Evolutionary conservation across 495 filamentous ascomycete genomes (phyloP), one percentile per base, ranked within the genome.

Genomic region (Penicillium silybi): DNA sequence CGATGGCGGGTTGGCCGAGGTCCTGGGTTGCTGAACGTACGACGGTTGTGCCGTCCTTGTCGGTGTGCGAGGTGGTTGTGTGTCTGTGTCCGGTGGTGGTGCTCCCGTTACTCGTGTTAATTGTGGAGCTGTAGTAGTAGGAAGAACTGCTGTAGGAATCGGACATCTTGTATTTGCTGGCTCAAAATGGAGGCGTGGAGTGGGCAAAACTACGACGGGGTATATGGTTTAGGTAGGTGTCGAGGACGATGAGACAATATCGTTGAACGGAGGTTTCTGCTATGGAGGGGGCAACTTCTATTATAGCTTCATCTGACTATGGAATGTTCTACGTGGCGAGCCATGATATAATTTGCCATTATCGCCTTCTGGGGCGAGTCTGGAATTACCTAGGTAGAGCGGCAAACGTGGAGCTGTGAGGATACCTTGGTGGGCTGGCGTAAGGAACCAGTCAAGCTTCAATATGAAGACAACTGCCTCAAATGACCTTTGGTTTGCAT

Each of bases 1-100:
- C 41, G 17, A 67, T 39, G 18, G 64, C 46, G 2, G 69, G 66
- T 35, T 70, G 48, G 27, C 72, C 72, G 1, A 75, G 57, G 19
- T 71, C 70, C 49, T 75, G 69, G 8, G 62, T 57, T 10, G 66
- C 67, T 10, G 69, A 70, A 44, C 69, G 69, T 6, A 73, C 66
- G 50, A 62, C 53, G 2, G 69, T 75, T n/a, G 57, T 63, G 26
- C 72, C 72, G 23, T 73, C 61, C 2, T 56, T 52, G 10, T 68
- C 58, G 35, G 69, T 75, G 35, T 67, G 56, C 1, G 69, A 67
- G 39, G 55, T 52, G 6, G 67, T 70, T n/a, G 62, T 54, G 53
- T 71, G 71, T 4, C 68, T 66, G 46, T 69, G 66, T 50, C 68
- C 71, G 42, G 61, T 64, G 17, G 61, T 60, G 23, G 47, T 52